Evolutionary conservation across 371 early-diverging fungal species (phyloP).

Genomic region (Nosema granulosis): DNA sequence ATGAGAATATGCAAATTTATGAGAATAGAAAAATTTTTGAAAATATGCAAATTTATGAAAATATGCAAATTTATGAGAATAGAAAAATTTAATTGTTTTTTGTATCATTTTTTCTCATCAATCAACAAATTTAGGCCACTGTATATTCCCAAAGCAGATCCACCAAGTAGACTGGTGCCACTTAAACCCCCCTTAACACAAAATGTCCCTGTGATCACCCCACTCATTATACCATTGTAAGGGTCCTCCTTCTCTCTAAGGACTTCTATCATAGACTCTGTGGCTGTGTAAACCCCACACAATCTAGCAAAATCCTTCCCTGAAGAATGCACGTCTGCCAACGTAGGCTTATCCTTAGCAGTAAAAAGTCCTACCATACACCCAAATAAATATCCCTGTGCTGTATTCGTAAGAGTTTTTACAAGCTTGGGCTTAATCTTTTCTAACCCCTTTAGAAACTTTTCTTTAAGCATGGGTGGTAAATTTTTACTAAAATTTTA

Average conservation of each 20-base stretch:
- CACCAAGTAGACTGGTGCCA: constrained; percentile 26
- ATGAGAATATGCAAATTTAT: too few species aligned
- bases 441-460: constrained; percentile 7
- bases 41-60: too few species aligned
- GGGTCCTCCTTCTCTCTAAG: constrained; percentile 29
- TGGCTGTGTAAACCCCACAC: constrained; percentile 45
- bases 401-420: constrained; percentile 34
- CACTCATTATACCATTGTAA: constrained; percentile 35
- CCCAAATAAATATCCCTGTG: constrained; percentile 60
- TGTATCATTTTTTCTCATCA: too few species aligned
- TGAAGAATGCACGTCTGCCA: constrained; percentile 36
- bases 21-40: too few species aligned
- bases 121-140: too few species aligned
- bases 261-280: constrained; percentile 42
- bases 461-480: not conserved
- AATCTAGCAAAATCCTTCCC: constrained; percentile 61
- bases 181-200: constrained; percentile 3
- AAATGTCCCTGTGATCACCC: constrained; percentile 47
- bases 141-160: constrained; percentile 10
- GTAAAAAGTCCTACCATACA: constrained; percentile 57
- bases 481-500: not conserved
- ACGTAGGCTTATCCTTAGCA: constrained; percentile 4
- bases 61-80: too few species aligned
- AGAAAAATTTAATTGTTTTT: too few species aligned
- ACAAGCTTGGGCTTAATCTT: constrained; percentile 35